These are phyloP conservation scores for Cochlearia excelsa DNA, from an alignment of 345 rosid genomes.

Conservation along the genomic window DNA sequence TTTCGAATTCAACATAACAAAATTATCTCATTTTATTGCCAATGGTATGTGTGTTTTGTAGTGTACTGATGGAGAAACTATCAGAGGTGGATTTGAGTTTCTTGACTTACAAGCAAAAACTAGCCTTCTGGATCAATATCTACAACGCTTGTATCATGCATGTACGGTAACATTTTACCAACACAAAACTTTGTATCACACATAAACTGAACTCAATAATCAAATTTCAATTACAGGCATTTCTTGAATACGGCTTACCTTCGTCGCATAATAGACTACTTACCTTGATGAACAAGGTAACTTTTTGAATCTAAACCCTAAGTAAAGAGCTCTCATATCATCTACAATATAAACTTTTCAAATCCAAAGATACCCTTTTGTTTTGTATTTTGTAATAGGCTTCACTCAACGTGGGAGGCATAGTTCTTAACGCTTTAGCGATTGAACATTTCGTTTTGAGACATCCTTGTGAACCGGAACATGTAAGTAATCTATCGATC, in stretches of 20 bases:
- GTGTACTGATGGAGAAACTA: constrained; percentile 60
- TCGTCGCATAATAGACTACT: constrained; percentile 73
- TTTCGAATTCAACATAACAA: neutral
- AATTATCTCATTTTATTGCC: neutral
- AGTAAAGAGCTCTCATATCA: neutral
- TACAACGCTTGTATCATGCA: constrained; percentile 92
- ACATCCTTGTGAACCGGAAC: constrained; percentile 61
- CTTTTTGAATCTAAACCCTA: neutral
- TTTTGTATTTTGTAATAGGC: constrained; percentile 43
- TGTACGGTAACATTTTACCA: constrained; percentile 54
- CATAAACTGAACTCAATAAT: neutral
- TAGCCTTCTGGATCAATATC: constrained; percentile 89
- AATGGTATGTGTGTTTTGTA: constrained; percentile 32
- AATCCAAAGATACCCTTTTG: constrained; percentile 3
- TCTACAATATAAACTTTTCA: neutral
- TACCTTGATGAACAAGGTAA: constrained; percentile 81
- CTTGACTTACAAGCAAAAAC: constrained; percentile 86
- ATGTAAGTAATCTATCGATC: constrained; percentile 44
- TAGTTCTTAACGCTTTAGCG: constrained; percentile 81
- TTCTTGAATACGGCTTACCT: constrained; percentile 85
- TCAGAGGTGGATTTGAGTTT: constrained; percentile 62
- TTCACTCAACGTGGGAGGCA: constrained; percentile 78
- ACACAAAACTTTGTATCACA: neutral
- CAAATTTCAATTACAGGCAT: constrained; percentile 49
- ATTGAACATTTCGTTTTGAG: constrained; percentile 90